Conservation (phyloP, 352 stramenopile genomes). For the Globisporangium camurandrum region DNA sequence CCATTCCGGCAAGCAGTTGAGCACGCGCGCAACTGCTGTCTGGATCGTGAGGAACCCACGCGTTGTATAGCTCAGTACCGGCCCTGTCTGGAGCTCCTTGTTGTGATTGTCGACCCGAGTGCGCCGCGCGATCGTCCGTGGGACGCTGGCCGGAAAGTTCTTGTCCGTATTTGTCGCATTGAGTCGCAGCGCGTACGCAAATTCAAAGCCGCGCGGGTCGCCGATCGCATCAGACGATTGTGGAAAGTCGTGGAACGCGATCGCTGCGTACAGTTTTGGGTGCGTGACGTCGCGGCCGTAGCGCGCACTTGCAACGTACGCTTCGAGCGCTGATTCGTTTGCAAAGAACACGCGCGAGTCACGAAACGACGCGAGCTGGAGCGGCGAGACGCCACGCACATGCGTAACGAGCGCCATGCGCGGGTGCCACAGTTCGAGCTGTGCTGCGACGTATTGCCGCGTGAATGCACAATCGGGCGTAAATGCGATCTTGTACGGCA, state of each 20-base stretch:
- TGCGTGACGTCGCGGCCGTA: constrained; percentile 39
- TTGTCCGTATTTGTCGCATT: constrained; percentile 43
- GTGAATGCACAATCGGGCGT: constrained; percentile 60
- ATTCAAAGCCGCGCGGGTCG: constrained; percentile 21
- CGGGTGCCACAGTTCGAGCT: constrained; percentile 51
- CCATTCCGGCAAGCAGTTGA: constrained; percentile 63
- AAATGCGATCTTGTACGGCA: constrained; percentile 71
- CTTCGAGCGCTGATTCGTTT: constrained; percentile 40
- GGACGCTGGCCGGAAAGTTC: constrained; percentile 29
- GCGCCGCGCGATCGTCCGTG: constrained; percentile 23
- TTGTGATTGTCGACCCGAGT: constrained; percentile 15
- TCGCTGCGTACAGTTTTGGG: constrained; percentile 62
- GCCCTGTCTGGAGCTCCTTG: constrained; percentile 14
- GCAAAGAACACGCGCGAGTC: constrained; percentile 57
- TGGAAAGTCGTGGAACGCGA: constrained; percentile 54
- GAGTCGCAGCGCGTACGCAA: constrained; percentile 59
- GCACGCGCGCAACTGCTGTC: constrained; percentile 48
- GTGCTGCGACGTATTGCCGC: constrained; percentile 42
- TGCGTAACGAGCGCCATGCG: constrained; percentile 35
- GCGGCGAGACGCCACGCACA: constrained; percentile 28
- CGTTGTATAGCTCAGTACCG: constrained; percentile 41
- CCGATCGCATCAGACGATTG: constrained; percentile 22
- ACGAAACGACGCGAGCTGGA: constrained; percentile 42
- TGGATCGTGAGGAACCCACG: constrained; percentile 71
- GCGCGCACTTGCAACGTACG: constrained; percentile 35